Base-by-base conservation (phyloP, 345 rosid genomes). In the Brassica juncea region DNA sequence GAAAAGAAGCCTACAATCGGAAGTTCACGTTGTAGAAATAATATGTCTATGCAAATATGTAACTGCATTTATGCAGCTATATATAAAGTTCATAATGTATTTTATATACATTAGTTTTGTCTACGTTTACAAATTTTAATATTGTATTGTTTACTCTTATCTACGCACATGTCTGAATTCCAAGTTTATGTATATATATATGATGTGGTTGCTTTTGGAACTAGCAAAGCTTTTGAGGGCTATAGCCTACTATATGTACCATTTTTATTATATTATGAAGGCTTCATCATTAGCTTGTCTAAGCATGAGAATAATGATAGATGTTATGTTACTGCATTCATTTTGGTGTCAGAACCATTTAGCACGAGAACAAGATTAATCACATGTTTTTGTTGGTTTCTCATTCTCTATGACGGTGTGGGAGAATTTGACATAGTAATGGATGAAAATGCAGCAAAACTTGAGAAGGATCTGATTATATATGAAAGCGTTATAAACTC, bases 401-500 rank as follows among this genome's bases (percentile, higher is more conserved):
- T 35, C 2, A 30, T 28, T 66, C 6, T 47, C 62, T 78, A 85
- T 85, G 84, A 88, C 25, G 84, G 84, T 23, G 72, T 83, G 66
- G 89, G 85, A 80, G 93, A 84, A 66, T 82, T 89, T 58, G 97
- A 91, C 82, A 81, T 95, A 77, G 89, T 81, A 83, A 91, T 87
- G 79, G 93, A 92, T 79, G 91, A 90, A 42, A 89, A 86, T 49
- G 89, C 93, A 4, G 89, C 89, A 10, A 91, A 89, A 66, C 72
- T 92, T 78, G 98, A 94, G 90, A 92, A 92, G 80, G 91, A 92
- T 86, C 85, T 91, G 73, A 94, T 89, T 30, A 23, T 23, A 1
- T 23, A 89, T 94, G 77, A 94, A 92, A 82, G 96, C 91, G 82
- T 57, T 95, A 73, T 95, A 92, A 72, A 90, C 93, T 2, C 89